Base-by-base conservation (phyloP, 2,329 filamentous ascomycete species). In the Talaromyces sp. region DNA sequence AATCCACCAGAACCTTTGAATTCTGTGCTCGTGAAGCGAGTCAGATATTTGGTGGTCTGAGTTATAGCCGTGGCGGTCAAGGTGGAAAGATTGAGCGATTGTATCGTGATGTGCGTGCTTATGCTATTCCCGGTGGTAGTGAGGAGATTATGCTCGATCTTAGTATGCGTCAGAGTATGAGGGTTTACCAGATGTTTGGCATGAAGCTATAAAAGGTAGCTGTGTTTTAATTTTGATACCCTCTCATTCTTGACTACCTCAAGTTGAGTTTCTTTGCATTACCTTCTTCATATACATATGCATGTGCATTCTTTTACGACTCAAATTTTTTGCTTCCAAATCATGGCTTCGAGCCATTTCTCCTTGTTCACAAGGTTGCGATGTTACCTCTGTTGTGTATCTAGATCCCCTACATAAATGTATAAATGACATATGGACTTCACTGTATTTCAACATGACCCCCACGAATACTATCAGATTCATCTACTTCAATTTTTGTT, bases 71-170 rank as follows among this genome's bases (percentile, higher is more conserved):
- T 50, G 95, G 95, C 64, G 95, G 95, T 17, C 95, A 98, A 82
- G 95, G 95, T 67, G 94, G 88, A 66, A 97, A 97, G 87, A 87
- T 98, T 61, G 95, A 99, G 87, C 83, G 95, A 67, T 81, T 99
- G 72, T 98, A 98, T 80, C 87, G 95, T 68, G 95, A 99, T 78
- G 95, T 98, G 17, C 86, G 95, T 71, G 95, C 95, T 0, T 98
- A 99, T 78, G 94, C 95, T 68, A 94, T 99, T 71, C 95, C 95
- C 3, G 95, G 95, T 73, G 95, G 95, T 27, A 92, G 89, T 70
- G 94, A 99, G 82, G 95, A 99, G 85, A 99, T 99, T 70, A 99
- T 99, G 95, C 83, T 98, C 70, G 95, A 99, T 78, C 80, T 99
- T 74, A 96, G 92, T 80, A 96, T 99, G 78, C 86, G 94, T 72